Conservation (phyloP, 805 yeast genomes). For the Zygosaccharomyces bailii region DNA sequence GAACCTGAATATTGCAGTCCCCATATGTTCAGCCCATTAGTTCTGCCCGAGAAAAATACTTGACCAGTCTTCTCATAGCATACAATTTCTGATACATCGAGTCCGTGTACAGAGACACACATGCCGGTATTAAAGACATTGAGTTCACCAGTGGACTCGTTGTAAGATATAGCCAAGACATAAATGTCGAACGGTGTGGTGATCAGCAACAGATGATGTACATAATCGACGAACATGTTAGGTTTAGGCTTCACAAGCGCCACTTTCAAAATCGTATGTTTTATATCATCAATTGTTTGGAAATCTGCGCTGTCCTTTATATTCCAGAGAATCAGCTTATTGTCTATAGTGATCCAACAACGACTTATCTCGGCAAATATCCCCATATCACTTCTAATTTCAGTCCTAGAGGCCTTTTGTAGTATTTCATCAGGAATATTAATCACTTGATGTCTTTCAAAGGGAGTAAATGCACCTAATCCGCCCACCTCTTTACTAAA, state of each 20-base stretch:
- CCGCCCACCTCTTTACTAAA: conserved; percentile 51
- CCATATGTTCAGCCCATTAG: conserved; percentile 80
- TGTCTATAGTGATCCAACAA: conserved; percentile 83
- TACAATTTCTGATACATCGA: conserved; percentile 61
- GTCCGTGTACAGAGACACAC: conserved; percentile 74
- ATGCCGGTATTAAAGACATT: conserved; percentile 80
- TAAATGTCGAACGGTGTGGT: conserved; percentile 79
- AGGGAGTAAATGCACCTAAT: conserved; percentile 59
- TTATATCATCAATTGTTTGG: conserved; percentile 76
- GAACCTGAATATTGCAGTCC: conserved; percentile 77
- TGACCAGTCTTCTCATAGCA: conserved; percentile 65
- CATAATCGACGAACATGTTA: conserved; percentile 73
- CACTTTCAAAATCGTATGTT: conserved; percentile 73
- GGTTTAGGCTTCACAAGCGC: conserved; percentile 76
- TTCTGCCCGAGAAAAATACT: conserved; percentile 77
- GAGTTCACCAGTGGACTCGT: conserved; percentile 43
- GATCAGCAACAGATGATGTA: conserved; percentile 67
- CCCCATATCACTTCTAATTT: conserved; percentile 74
- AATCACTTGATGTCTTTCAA: conserved; percentile 63
- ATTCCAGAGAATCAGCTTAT: conserved; percentile 82
- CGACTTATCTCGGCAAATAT: conserved; percentile 74
- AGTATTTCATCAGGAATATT: conserved; percentile 79
- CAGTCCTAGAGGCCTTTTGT: conserved; percentile 64
- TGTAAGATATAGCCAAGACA: conserved; percentile 66
- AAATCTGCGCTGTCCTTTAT: conserved; percentile 60